These are phyloP conservation scores for Groenewaldozyma auringiensis DNA, from an alignment of 1,139 yeast genomes.

Conservation along the genomic window DNA sequence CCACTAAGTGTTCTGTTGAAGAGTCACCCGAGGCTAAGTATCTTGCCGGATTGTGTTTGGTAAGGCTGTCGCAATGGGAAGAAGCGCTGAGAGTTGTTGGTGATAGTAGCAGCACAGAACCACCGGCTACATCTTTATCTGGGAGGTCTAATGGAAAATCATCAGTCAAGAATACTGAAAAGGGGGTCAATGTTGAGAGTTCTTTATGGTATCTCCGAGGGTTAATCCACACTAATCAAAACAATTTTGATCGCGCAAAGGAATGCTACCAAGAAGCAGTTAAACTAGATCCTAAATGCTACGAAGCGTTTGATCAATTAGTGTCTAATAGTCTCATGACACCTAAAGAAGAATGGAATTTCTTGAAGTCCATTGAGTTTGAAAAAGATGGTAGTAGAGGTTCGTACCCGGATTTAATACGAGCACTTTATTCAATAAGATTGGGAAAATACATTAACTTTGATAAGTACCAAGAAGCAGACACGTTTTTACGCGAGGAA, in stretches of 20 bases:
- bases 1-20: slow-evolving; percentile 18
- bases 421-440: slow-evolving; percentile 65
- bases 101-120: slow-evolving; percentile 35
- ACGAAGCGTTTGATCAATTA: slow-evolving; percentile 82
- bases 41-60: slow-evolving; percentile 67
- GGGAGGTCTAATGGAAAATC: neutral
- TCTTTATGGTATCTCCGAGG: slow-evolving; percentile 86
- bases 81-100: slow-evolving; percentile 86
- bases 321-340: slow-evolving; percentile 67
- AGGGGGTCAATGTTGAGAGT: slow-evolving; percentile 62
- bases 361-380: slow-evolving; percentile 60
- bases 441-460: slow-evolving; percentile 67
- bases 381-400: slow-evolving; percentile 64
- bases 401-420: slow-evolving; percentile 54
- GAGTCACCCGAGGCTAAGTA: slow-evolving; percentile 70
- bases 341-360: slow-evolving; percentile 79
- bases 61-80: slow-evolving; percentile 73
- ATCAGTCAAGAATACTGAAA: slow-evolving; percentile 4
- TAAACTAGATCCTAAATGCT: slow-evolving; percentile 81
- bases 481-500: slow-evolving; percentile 57
- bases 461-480: slow-evolving; percentile 57
- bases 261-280: slow-evolving; percentile 86
- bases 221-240: slow-evolving; percentile 70
- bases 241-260: slow-evolving; percentile 79
- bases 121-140: neutral